A percentile compares a stretch with the other conserved stretches of the same genome.
Conservation (phyloP, 352 stramenopile genomes). For the Globisporangium takayamanum region DNA sequence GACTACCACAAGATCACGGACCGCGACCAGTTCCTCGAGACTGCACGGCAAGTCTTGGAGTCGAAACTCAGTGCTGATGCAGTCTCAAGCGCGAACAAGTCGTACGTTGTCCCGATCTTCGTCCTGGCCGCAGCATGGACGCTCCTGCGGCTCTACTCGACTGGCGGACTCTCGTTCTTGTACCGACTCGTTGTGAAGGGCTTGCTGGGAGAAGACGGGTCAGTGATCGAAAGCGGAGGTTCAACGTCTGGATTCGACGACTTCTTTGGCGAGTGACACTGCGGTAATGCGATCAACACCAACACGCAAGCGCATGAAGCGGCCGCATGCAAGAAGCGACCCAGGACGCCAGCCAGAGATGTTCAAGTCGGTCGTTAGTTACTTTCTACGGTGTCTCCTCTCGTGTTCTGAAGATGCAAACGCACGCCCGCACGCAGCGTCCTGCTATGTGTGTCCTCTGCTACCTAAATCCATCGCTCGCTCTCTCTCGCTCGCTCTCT, state of each 20-base stretch:
- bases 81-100: constrained; percentile 17
- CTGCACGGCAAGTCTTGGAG: constrained; percentile 53
- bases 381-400: constrained; percentile 2
- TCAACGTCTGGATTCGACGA: constrained; percentile 1
- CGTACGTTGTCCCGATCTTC: constrained; percentile 51
- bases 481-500: neutral
- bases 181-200: neutral
- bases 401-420: neutral
- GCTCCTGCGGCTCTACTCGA: constrained; percentile 60
- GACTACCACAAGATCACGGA: constrained; percentile 75
- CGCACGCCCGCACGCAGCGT: neutral
- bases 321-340: no score
- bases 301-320: neutral
- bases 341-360: neutral
- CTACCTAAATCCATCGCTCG: neutral
- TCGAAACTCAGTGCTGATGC: constrained; percentile 40
- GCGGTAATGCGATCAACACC: neutral
- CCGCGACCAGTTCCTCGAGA: constrained; percentile 68
- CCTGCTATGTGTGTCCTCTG: neutral
- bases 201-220: neutral
- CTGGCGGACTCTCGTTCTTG: constrained; percentile 34
- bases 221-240: neutral
- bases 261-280: constrained; percentile 12
- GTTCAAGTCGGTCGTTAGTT: constrained; percentile 2
- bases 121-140: constrained; percentile 60